These are phyloP conservation scores for Trichoderma koningiopsis DNA, from an alignment of 2,329 filamentous ascomycete species.

Conservation along the genomic window DNA sequence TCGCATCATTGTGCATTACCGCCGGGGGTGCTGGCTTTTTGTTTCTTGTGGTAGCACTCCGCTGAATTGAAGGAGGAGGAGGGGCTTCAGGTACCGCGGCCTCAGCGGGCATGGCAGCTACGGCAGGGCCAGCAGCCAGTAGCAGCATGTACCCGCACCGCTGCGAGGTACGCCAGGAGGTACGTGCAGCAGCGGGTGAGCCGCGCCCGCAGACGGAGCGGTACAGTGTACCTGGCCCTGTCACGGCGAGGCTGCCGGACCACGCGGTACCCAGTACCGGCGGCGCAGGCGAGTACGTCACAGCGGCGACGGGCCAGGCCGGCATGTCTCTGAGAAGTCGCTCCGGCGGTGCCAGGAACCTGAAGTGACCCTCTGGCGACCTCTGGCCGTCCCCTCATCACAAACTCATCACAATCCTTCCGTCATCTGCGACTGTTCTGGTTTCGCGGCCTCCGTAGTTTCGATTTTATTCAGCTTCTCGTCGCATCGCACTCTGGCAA, in stretches of 20 bases:
- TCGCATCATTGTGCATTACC: slow-evolving; percentile 21
- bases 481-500: background rate
- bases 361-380: background rate
- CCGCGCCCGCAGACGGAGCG: background rate
- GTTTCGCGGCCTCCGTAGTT: slow-evolving; percentile 13
- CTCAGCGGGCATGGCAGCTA: background rate
- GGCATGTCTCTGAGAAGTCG: slow-evolving; percentile 14
- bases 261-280: background rate
- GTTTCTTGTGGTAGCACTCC: slow-evolving; percentile 17
- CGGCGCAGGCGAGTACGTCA: slow-evolving; percentile 3
- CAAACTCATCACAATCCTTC: slow-evolving; percentile 26
- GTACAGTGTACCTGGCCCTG: background rate
- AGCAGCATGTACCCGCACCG: background rate
- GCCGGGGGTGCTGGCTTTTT: background rate
- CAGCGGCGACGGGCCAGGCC: background rate
- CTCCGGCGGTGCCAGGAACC: slow-evolving; percentile 13
- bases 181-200: background rate
- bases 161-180: background rate
- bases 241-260: background rate
- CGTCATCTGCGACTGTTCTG: slow-evolving; percentile 16
- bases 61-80: background rate
- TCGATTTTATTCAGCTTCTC: background rate
- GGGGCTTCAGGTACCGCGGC: slow-evolving; percentile 6
- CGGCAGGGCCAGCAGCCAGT: background rate
- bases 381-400: slow-evolving; percentile 18